phyloP scores from a whole-genome alignment of 2,329 filamentous ascomycete genomes.

The Trichoderma polysporum region DNA sequence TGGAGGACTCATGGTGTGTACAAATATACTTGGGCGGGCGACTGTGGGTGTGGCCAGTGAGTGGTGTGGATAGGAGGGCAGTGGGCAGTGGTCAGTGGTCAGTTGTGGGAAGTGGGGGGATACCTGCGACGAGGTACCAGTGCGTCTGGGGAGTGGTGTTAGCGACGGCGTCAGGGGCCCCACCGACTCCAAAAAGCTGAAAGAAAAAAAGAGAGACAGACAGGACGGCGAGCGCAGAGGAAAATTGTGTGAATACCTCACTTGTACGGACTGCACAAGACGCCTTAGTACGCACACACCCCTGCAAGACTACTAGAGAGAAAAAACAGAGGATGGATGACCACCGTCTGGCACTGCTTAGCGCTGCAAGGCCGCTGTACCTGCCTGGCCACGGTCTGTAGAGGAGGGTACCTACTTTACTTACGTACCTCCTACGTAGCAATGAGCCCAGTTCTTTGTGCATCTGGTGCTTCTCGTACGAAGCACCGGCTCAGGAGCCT shows the following conservation, averaged over 20 bases:
- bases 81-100: constrained; percentile 7
- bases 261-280: neutral
- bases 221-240: neutral
- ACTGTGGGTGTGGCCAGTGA: neutral
- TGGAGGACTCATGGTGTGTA: neutral
- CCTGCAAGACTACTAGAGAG: neutral
- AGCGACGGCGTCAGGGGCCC: neutral
- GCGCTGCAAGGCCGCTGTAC: constrained; percentile 28
- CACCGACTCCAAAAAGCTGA: neutral
- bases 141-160: neutral
- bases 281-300: too few species aligned
- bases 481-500: constrained; percentile 22
- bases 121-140: constrained; percentile 3
- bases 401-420: constrained; percentile 29
- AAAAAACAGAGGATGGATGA: neutral
- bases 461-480: constrained; percentile 9
- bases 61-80: constrained; percentile 10
- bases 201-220: neutral
- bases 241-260: neutral
- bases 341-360: constrained; percentile 22
- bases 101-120: constrained; percentile 21
- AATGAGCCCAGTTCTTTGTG: neutral
- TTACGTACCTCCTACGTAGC: neutral
- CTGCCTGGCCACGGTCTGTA: constrained; percentile 32
- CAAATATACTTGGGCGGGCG: neutral